Base-by-base conservation (phyloP, 140 eudicot genomes). In the Senecio squalidus region DNA sequence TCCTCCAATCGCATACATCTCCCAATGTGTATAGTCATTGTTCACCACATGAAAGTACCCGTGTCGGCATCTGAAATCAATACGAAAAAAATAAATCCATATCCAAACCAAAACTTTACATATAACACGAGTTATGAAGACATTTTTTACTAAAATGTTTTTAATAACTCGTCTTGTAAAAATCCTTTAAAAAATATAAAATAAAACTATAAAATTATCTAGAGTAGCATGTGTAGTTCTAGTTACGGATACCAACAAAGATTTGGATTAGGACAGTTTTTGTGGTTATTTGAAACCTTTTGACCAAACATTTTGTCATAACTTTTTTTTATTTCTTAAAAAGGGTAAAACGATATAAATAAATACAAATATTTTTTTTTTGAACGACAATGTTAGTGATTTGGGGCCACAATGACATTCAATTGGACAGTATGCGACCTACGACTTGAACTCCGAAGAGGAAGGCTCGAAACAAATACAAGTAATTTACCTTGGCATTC, bases 11-110 rank as follows among this genome's bases (percentile, higher is more conserved):
- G 85, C 85, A 26, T 79, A 79, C 85, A 79, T 79, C 72, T 79
- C 81, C 85, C 85, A 79, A 48, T 79, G 85, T 7, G 85, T 79
- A 21, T 79, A 79, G 65, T 79, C 85, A 66, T 79, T 79, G 74
- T 79, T 79, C 60, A 74, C 85, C 48, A 79, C 81, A 50, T 79
- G 85, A 66, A 79, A 79, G 25, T 79, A 79, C 18, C 85, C 85
- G 4, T 74, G 85, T 15, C 85, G 63, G 21, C 85, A 79, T 66
- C 85, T 79, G 60, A 44, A 70, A 28, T 5, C 1, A 49, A 49
- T 15, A 9, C 1, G 9, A 9, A 6, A 9, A 9, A 34, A 36
- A 34, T 14, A 34, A 34, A 34, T 28, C 9, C 45, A 39, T 7
- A 69, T 38, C 6, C 16, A 52, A 51, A 31, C 11, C 34, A 20